Base-by-base conservation (phyloP, 2,329 filamentous ascomycete species). In the Fusarium napiforme region DNA sequence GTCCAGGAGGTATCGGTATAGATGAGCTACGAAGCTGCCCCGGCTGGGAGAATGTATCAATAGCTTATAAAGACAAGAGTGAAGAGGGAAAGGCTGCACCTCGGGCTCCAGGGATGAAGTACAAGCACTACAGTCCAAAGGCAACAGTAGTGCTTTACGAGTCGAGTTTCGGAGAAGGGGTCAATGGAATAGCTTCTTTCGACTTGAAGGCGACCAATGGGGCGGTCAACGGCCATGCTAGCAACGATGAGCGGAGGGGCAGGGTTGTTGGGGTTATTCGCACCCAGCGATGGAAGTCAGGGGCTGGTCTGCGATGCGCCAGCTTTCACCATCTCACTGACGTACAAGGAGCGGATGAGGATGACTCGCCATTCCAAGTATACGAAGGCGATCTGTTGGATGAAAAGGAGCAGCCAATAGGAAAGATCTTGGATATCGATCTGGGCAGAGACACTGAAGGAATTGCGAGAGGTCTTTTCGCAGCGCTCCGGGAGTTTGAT, bases 61-160 rank as follows among this genome's bases (percentile, higher is more conserved):
- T 92, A 67, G 96, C 89, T 16, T 98, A 98, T 82, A 91, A 92
- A 78, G 94, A 97, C 77, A 87, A 88, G 64, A 90, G 90, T 21
- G 90, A 94, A 77, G 86, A 89, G 26, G 92, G 89, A 9, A 89
- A 88, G 57, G 84, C 81, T 2, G 87, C 88, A 15, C 96, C 96
- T 1, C 88, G 94, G 64, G 96, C 96, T 2, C 96, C 96, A 0
- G 96, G 96, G 2, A 99, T 99, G 96, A 99, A 99, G 83, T 99
- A 99, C 81, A 94, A 96, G 80, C 96, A 99, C 81, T 99, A 99
- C 79, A 97, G 95, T 47, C 96, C 96, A 2, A 93, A 92, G 81
- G 97, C 96, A 2, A 90, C 88, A 50, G 95, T 99, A 5, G 85
- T 97, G 19, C 85, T 98, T 4, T 97, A 95, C 79, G 94, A 97